Evolutionary conservation across 306 rosid genomes (phyloP), one percentile per base, ranked within the genome.

Genomic region (Cicer arietinum): DNA sequence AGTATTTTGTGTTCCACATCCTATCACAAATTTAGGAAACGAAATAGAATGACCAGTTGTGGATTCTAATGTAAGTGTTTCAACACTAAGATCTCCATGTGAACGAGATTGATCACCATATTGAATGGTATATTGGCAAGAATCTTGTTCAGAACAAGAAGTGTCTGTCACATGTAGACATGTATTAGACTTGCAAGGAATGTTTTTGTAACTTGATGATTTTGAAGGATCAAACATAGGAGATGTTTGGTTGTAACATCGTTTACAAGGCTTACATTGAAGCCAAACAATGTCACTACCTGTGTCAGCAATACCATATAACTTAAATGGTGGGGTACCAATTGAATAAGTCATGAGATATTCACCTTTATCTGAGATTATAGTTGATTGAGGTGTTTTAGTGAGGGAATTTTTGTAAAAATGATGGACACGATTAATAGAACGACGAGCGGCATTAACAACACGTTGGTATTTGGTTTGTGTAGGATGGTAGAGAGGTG

Each of bases 271-370:
- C 10, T 47, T 0, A 80, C 96, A 90, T 12, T 88, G 93, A 0
- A 77, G 42, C 93, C 93, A 90, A 4, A 78, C 51, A 4, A 90
- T 60, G 44, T 77, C 84, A 43, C 96, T 88, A 2, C 91, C 93
- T 0, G 93, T 90, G 43, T 85, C 96, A 1, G 78, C 82, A 8
- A 84, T 10, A 47, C 84, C 96, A 0, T 74, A 30, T 42, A 80
- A 9, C 0, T 62, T 9, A 40, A 82, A 40, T 1, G 88, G 85
- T 0, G 93, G 96, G 1, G 93, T 86, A 10, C 96, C 93, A 7
- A 90, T 2, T 0, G 85, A 73, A 17, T 85, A 20, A 0, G 61
- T 60, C 88, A 90, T 30, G 6, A 88, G 85, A 57, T 85, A 90
- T 7, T 80, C 88, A 2, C 87, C 92, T 0, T 1, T 1, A 20